Conservation (phyloP, 2,329 filamentous ascomycete genomes). For the Coniella lustricola region DNA sequence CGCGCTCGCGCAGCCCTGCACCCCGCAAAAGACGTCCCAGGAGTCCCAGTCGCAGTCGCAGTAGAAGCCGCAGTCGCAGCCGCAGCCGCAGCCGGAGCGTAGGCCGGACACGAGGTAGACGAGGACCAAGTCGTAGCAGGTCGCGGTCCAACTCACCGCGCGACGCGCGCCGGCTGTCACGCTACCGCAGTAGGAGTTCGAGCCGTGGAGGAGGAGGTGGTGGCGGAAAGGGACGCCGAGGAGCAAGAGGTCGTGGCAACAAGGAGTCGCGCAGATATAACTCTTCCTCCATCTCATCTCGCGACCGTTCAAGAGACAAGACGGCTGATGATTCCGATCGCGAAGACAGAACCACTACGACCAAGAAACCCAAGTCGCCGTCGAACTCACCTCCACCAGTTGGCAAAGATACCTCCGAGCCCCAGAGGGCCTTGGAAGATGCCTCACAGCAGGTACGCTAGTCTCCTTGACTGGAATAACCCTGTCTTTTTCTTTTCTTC, state of each 20-base stretch:
- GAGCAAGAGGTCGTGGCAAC: slow-evolving; percentile 14
- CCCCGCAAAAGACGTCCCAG: slow-evolving; percentile 26
- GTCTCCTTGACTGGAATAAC: slow-evolving; percentile 25
- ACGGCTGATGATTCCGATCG: slow-evolving; percentile 51
- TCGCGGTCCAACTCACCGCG: slow-evolving; percentile 14
- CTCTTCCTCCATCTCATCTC: slow-evolving; percentile 45
- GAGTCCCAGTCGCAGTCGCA: slow-evolving; percentile 26
- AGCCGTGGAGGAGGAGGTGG: slow-evolving; percentile 13
- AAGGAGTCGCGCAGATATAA: slow-evolving; percentile 35
- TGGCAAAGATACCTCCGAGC: slow-evolving; percentile 16
- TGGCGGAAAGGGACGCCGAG: slow-evolving; percentile 5
- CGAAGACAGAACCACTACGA: slow-evolving; percentile 30
- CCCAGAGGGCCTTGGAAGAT: slow-evolving; percentile 16
- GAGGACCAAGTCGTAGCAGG: slow-evolving; percentile 17
- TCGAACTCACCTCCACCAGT: slow-evolving; percentile 26
- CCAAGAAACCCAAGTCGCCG: slow-evolving; percentile 24
- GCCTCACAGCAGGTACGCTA: slow-evolving; percentile 24
- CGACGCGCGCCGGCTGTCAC: slow-evolving; percentile 15
- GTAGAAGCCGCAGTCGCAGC: slow-evolving; percentile 18
- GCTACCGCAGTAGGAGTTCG: slow-evolving; percentile 16
- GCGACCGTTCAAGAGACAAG: slow-evolving; percentile 42
- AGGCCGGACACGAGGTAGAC: slow-evolving; percentile 10
- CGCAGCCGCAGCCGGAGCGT: slow-evolving; percentile 25
- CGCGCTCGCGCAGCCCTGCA: slow-evolving; percentile 25
- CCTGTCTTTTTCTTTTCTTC: background rate